Evolutionary conservation across 1,284 basidiomycete species (phyloP), one percentile per base, ranked within the genome.

Genomic region (Calocybe gambosa): DNA sequence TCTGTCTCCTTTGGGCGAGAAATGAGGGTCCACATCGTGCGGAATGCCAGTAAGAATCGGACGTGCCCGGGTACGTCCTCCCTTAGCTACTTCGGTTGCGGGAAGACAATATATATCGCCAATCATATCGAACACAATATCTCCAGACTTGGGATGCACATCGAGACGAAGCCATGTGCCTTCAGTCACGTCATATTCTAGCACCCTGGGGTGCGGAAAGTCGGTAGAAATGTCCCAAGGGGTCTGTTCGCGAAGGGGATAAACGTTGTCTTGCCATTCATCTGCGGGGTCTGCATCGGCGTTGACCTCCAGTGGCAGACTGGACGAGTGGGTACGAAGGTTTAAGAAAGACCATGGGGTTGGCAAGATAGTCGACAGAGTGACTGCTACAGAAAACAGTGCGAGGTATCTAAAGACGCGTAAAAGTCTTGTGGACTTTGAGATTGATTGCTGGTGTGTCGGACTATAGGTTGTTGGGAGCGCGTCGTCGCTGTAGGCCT

Each of bases 161-260:
- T 86, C 83, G 25, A 86, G 72, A 10, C 83, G 72, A 42, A 86
- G 63, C 82, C 82, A 86, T 25, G 83, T 86, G 7, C 84, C 84
- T 55, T 85, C 81, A 28, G 71, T 67, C 15, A 85, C 83, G 43
- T 84, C 76, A 58, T 81, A 86, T 47, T 76, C 71, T n/a, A 85
- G 65, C 18, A 63, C 64, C 21, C 83, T 77, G 1, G 82, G 78
- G 62, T 78, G 77, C n/a, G 75, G 70, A 56, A 77, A 85, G 63
- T 85, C 79, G n/a, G 82, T 85, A 15, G 84, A 85, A 49, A 87
- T 86, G 56, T 87, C 84, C 83, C 84, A 87, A 19, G 75, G 68
- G 2, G 76, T 77, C 45, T 75, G 80, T 42, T 70, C 67, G 33
- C 80, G 79, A 20, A 84, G 61, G 20, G 84, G 84, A 69, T 78